Evolutionary conservation across 2,329 filamentous ascomycete species (phyloP), one percentile per base, ranked within the genome.

Genomic region (Exophiala xenobiotica): DNA sequence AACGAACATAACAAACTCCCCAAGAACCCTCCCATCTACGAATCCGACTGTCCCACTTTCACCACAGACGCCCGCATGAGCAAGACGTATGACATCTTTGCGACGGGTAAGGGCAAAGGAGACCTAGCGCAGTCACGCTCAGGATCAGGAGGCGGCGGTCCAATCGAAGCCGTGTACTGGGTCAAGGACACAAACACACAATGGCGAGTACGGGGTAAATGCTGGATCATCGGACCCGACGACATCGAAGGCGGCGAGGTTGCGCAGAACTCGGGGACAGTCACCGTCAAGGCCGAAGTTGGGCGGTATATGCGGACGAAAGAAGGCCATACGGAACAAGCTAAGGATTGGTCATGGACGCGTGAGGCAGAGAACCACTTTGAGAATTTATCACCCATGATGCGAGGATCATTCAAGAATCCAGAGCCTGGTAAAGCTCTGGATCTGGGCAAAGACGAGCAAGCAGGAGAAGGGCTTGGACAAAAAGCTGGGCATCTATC

Each of bases 61-160:
- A 96, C 92, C 1, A 96, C 90, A 0, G 93, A 97, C 68, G 82
- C 81, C 6, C 82, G 92, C 39, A 96, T 95, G 89, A 79, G 84
- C 53, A 97, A 97, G 74, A 76, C 87, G 0, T 74, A 76, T 2
- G 86, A 96, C 68, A 70, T 97, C 3, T 81, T 84, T 56, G 73
- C 71, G 4, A 76, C 71, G 4, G 74, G 73, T 8, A 66, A 70
- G 19, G 76, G 73, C 6, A 70, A 76, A 45, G 76, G 76, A 5
- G 67, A 70, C 24, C 69, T 70, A 26, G 65, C 64, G 4, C 64
- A 69, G 43, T 65, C 72, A 62, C 58, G 74, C 70, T 60, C 59
- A 49, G 74, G 82, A 49, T 77, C 75, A 56, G 83, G 83, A 7
- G 79, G 85, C 27, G 83, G 89, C 31, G 83, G 83, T 1, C 77